phyloP scores from a whole-genome alignment of 1,284 basidiomycete species.

The Ustilago crameri region DNA sequence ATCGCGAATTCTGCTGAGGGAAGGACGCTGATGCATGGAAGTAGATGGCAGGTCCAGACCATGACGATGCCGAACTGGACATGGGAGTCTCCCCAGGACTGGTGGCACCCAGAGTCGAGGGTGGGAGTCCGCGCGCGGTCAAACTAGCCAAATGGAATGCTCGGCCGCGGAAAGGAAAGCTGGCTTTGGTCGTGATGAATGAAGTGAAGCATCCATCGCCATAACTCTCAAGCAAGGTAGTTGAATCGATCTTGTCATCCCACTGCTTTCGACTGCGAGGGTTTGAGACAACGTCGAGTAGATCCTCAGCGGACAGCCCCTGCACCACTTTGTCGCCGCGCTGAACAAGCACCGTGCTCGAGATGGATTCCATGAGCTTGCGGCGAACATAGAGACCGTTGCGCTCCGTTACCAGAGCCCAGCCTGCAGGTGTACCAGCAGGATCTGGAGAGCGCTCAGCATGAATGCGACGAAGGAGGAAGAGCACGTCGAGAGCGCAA shows the following conservation, averaged over 20 bases:
- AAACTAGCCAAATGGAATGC: constrained; percentile 84
- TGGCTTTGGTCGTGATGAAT: constrained; percentile 73
- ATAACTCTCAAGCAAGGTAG: constrained; percentile 79
- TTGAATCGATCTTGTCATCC: constrained; percentile 84
- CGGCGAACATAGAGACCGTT: constrained; percentile 80
- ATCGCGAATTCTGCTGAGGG: constrained; percentile 79
- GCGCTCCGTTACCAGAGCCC: constrained; percentile 84
- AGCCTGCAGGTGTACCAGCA: constrained; percentile 74
- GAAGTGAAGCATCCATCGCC: constrained; percentile 77
- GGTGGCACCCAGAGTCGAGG: constrained; percentile 24
- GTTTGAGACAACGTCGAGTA: constrained; percentile 77
- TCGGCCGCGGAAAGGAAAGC: constrained; percentile 90
- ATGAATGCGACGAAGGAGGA: constrained; percentile 60
- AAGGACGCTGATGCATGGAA: constrained; percentile 69
- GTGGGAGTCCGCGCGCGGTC: constrained; percentile 72
- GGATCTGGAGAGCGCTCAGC: constrained; percentile 69
- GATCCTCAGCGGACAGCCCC: constrained; percentile 90
- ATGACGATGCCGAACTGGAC: constrained; percentile 69
- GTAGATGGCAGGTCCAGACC: constrained; percentile 69
- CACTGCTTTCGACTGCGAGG: constrained; percentile 77
- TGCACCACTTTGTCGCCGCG: constrained; percentile 92
- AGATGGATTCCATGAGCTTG: constrained; percentile 80
- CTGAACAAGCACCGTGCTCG: constrained; percentile 83
- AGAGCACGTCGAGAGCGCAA: constrained; percentile 62
- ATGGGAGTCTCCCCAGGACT: constrained; percentile 26